Evolutionary conservation across 257 asterid genomes (phyloP).

Genomic region (Euphrasia confusa): DNA sequence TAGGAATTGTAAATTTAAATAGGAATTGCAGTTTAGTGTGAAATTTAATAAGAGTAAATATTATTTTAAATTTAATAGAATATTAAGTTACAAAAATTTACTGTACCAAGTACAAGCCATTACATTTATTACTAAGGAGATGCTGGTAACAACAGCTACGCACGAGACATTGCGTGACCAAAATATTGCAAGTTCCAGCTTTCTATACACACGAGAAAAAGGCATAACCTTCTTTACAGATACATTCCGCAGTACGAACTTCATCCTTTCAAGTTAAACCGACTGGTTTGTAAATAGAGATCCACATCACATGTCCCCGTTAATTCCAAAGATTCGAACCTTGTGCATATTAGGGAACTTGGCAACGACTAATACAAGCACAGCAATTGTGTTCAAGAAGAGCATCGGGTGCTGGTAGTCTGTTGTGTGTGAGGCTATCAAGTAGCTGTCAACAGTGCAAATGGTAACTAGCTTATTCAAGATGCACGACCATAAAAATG

Average conservation of each 20-base stretch:
- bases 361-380: slow-evolving; percentile 64
- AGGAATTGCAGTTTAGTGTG: too few relatives aligned
- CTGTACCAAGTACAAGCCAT: slow-evolving; percentile 35
- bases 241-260: slow-evolving; percentile 18
- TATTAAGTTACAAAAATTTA: slow-evolving; percentile 19
- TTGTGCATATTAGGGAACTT: slow-evolving; percentile 93
- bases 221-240: slow-evolving; percentile 30
- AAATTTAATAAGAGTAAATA: too few relatives aligned
- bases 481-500: background rate
- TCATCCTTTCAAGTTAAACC: slow-evolving; percentile 22
- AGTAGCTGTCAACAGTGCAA: slow-evolving; percentile 46
- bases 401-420: slow-evolving; percentile 84
- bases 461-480: background rate
- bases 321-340: slow-evolving; percentile 84
- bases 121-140: slow-evolving; percentile 37
- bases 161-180: slow-evolving; percentile 31
- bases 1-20: too few relatives aligned
- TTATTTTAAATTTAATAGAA: too few relatives aligned
- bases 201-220: slow-evolving; percentile 33
- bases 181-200: slow-evolving; percentile 34
- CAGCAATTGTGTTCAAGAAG: slow-evolving; percentile 70
- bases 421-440: slow-evolving; percentile 85
- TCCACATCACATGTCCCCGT: slow-evolving; percentile 52
- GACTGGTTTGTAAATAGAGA: slow-evolving; percentile 12
- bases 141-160: slow-evolving; percentile 27